phyloP scores from a whole-genome alignment of 352 stramenopile species.

The Phytophthora sansomeana region DNA sequence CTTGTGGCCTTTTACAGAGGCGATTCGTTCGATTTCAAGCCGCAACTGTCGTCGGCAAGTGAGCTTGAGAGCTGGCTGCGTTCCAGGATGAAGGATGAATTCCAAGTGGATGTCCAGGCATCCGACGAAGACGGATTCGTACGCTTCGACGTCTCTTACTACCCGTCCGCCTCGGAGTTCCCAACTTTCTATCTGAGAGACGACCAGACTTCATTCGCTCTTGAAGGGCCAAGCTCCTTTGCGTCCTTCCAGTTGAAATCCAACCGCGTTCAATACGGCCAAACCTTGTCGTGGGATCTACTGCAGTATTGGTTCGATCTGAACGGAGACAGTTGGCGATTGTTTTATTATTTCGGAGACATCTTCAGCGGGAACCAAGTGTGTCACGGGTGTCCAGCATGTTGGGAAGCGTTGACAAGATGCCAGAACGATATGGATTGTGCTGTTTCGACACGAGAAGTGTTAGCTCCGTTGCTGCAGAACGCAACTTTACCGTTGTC shows the following conservation, averaged over 20 bases:
- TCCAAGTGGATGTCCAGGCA: constrained; percentile 8
- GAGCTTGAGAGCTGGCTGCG: constrained; percentile 11
- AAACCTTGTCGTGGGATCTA: constrained; percentile 8
- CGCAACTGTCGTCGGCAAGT: not conserved
- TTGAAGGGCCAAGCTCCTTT: constrained; percentile 3
- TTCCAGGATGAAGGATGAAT: not conserved
- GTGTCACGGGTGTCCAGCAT: constrained; percentile 24
- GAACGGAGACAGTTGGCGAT: not conserved
- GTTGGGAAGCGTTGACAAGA: constrained; percentile 25
- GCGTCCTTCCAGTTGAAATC: constrained; percentile 24
- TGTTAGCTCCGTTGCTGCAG: constrained; percentile 23
- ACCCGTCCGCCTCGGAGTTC: constrained; percentile 1
- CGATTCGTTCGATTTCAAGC: constrained; percentile 4
- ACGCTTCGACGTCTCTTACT: constrained; percentile 14
- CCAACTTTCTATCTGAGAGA: constrained; percentile 21
- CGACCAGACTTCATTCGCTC: not conserved
- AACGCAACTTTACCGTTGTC: constrained; percentile 13
- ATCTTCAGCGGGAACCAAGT: constrained; percentile 17
- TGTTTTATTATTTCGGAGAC: constrained; percentile 13
- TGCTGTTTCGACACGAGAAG: constrained; percentile 9
- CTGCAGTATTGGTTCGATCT: constrained; percentile 24
- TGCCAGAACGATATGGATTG: constrained; percentile 33
- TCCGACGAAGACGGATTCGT: not conserved
- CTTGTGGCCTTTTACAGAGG: not conserved
- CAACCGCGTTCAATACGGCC: constrained; percentile 18